Base-by-base conservation (phyloP, 2,329 filamentous ascomycete genomes). In the Davidsoniella australis region DNA sequence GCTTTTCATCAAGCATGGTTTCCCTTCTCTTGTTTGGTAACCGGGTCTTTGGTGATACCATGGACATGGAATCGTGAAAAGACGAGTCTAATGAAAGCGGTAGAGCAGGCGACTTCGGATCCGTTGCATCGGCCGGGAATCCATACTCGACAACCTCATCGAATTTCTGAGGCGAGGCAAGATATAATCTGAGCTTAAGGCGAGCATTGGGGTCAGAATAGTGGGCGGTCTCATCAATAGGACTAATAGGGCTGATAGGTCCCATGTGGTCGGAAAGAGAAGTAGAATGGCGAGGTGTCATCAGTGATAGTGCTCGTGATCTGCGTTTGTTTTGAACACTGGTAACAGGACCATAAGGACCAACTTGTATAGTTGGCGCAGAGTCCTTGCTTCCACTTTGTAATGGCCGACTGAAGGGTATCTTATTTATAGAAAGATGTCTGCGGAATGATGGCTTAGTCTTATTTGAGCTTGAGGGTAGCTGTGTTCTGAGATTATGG, bases 101-200 rank as follows among this genome's bases (percentile, higher is more conserved):
- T 44, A 55, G 50, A 8, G 49, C 56, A 5, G 52, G 57, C 37
- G 52, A 52, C 45, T 56, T 55, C n/a, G 55, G 56, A 20, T 53
- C 51, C 10, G 24, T 45, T 6, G 51, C 47, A 17, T 69, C 68
- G 0, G 80, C 78, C 0, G 87, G 86, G 58, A 95, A 96, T 0
- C 89, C 89, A 63, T 93, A 95, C 61, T 94, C 85, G 47, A 96
- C 76, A 1, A 85, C 87, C 64, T 96, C 89, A 60, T 96, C 89
- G 57, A 96, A 96, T 61, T 94, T 94, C 56, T 94, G 85, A 1
- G 88, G 83, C 1, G 87, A 94, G 6, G 85, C 83, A 17, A 94
- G 74, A 58, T 88, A 94, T 5, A 85, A 78, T 10, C 87, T 79
- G 17, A 96, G 69, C 64, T 93, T 94, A 57, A 85, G 71, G 33